phyloP scores from a whole-genome alignment of 2,329 filamentous ascomycete species.

The Colletotrichum euphorbiae region DNA sequence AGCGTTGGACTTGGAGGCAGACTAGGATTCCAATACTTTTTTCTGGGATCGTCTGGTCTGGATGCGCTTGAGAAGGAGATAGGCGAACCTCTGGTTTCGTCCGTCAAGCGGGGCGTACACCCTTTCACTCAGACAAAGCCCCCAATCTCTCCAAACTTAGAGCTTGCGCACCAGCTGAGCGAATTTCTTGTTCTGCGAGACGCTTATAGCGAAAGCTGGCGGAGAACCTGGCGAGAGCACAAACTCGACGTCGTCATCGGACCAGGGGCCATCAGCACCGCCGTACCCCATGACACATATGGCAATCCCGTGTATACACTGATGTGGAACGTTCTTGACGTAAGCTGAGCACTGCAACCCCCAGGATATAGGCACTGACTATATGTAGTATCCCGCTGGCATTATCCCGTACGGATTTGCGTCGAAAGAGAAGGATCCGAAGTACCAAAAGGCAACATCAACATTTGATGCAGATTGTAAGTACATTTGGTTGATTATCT shows the following conservation, averaged over 20 bases:
- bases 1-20: conserved; percentile 46
- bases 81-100: conserved; percentile 58
- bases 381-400: conserved; percentile 59
- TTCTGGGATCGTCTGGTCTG: conserved; percentile 47
- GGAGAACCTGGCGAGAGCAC: conserved; percentile 54
- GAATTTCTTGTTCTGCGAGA: conserved; percentile 52
- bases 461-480: conserved; percentile 49
- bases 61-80: conserved; percentile 46
- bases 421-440: conserved; percentile 53
- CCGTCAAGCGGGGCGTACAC: conserved; percentile 45
- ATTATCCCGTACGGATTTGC: conserved; percentile 59
- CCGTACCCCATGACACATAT: conserved; percentile 64
- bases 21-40: conserved; percentile 56
- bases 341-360: conserved; percentile 45
- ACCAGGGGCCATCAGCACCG: conserved; percentile 61
- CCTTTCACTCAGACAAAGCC: conserved; percentile 44
- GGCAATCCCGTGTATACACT: conserved; percentile 59
- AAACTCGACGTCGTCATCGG: conserved; percentile 63
- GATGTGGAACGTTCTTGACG: conserved; percentile 64
- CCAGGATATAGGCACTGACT: background rate
- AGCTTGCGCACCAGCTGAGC: conserved; percentile 53
- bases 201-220: conserved; percentile 53
- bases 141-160: conserved; percentile 45
- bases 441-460: conserved; percentile 44
- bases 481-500: conserved; percentile 37